Base-by-base conservation (phyloP, 176 grass and related monocot species). In the Carex scoparia region DNA sequence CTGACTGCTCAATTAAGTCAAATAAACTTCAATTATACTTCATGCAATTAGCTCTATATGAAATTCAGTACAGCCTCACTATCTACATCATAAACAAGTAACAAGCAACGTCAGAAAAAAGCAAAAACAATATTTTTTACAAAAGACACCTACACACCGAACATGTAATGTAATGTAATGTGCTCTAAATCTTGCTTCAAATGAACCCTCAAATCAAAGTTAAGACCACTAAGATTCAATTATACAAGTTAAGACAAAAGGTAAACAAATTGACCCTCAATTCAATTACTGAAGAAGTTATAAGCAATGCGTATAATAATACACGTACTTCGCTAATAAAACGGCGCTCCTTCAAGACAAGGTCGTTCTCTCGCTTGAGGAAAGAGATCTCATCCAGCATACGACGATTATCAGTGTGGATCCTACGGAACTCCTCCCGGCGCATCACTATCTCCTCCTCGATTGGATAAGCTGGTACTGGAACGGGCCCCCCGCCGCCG, bases 371-470 rank as follows among this genome's bases (percentile, higher is more conserved):
- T 62, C 86, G 55, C 72, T 71, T 86, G 30, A 90, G 63, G 46
- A 46, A 72, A 56, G 83, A 65, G 59, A 86, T 88, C 57, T 90
- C 83, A 0, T 90, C 88, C 28, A 90, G 54, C 32, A 88, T 59
- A 69, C 44, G 77, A 13, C 61, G 68, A 32, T 89, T 92, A 7
- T 87, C 82, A 1, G 85, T 58, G 53, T 49, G 69, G 65, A 92
- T 83, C 60, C 88, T 83, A 23, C 32, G 61, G 38, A 84, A 89
- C 65, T 90, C 72, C 32, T 90, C 79, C 62, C 51, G 42, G 55
- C 79, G 69, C 31, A 83, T n/a, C 18, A 65, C 82, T 37, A 88
- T 61, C 69, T 90, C 86, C 57, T 84, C 88, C 30, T 84, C 83
- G 18, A 70, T 38, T 60, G 54, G 79, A 69, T 61, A 32, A 5